Conservation (phyloP, 2,329 filamentous ascomycete species). For the Fusarium sp. region DNA sequence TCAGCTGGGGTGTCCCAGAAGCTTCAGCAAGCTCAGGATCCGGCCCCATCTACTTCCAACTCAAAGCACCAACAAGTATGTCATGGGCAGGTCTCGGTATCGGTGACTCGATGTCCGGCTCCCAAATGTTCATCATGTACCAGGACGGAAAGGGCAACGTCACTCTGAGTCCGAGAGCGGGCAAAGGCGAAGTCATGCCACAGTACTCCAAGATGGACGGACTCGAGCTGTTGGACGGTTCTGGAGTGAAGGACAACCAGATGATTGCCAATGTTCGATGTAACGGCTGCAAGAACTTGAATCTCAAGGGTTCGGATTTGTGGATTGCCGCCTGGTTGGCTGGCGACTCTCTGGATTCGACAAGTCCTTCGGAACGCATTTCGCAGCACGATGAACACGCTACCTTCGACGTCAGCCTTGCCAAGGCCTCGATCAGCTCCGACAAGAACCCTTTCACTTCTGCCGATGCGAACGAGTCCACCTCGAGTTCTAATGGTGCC, state of each 20-base stretch:
- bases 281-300: constrained; percentile 63
- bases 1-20: constrained; percentile 66
- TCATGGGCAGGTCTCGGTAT: constrained; percentile 71
- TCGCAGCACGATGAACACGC: constrained; percentile 59
- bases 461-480: constrained; percentile 9
- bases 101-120: constrained; percentile 65
- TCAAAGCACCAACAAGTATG: constrained; percentile 65
- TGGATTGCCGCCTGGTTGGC: constrained; percentile 70
- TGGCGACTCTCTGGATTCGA: constrained; percentile 60
- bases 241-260: constrained; percentile 62
- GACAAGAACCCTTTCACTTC: constrained; percentile 66
- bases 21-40: constrained; percentile 60
- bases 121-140: constrained; percentile 74
- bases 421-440: constrained; percentile 58
- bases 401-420: constrained; percentile 62
- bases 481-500: constrained; percentile 26
- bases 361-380: constrained; percentile 55
- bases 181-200: constrained; percentile 62
- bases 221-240: constrained; percentile 68
- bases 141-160: constrained; percentile 68
- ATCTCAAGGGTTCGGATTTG: constrained; percentile 55
- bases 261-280: constrained; percentile 73
- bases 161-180: constrained; percentile 69
- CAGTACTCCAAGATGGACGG: constrained; percentile 57
- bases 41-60: constrained; percentile 72